Base-by-base conservation (phyloP, 2,329 filamentous ascomycete genomes). In the Biscogniauxia marginata region DNA sequence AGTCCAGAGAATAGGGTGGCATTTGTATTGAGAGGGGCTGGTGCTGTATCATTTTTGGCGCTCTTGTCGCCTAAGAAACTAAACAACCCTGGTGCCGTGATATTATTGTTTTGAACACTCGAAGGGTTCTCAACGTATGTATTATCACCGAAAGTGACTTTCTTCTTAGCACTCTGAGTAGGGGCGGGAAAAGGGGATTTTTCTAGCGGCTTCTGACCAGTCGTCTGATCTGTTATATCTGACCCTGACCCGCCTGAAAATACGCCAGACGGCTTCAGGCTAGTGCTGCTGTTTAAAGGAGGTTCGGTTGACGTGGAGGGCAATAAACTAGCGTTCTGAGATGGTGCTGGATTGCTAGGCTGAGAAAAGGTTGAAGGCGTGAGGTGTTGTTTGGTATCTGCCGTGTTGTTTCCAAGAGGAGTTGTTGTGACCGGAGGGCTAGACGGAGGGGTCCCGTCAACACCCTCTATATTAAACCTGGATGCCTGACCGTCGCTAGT, bases 101-200 rank as follows among this genome's bases (percentile, higher is more conserved):
- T 13, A 13, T 20, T 53, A 13, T 20, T 53, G 23, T 18, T 20
- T 20, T 34, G 46, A 7, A 25, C 3, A 5, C 39, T 11, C 46
- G 24, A 22, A 23, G 50, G 19, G 21, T 50, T 47, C 24, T 22
- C 52, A 16, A 46, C 11, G 46, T 49, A 56, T 34, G 53, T 48
- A 21, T 44, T 55, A 3, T 52, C 54, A 11, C 45, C 56, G 49
- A 64, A 65, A 19, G 43, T 60, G 34, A 63, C 64, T 21, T 50
- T 57, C 50, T 62, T 58, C 16, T 55, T 60, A 7, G 48, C 9
- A 9, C 19, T 52, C 24, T 22, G 39, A 34, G 18, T 44, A 50
- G 52, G 21, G 4, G 20, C 23, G 21, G 45, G 25, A 39, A 43
- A n/a, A n/a, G 45, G 43, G 16, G 43, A 24, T 34, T 7, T 52